Conservation (phyloP, 129 eudicot genomes). For the Solidago caesia region DNA sequence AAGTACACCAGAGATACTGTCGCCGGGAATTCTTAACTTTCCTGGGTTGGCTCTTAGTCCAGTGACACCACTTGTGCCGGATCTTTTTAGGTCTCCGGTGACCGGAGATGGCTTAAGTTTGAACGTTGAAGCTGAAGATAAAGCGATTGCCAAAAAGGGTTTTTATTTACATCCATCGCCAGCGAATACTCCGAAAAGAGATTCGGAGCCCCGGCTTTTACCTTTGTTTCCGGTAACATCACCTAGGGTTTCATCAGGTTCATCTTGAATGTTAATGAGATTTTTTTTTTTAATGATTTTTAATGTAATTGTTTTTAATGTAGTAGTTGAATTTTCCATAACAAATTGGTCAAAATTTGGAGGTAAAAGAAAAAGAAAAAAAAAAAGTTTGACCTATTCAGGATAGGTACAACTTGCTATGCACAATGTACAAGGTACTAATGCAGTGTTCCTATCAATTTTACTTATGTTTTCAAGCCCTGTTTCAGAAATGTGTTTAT, state of each 20-base stretch:
- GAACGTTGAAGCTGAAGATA: conserved; percentile 58
- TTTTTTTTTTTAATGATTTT: conserved; percentile 15
- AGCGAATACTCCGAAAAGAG: conserved; percentile 64
- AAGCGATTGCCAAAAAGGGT: conserved; percentile 71
- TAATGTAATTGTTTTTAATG: conserved; percentile 29
- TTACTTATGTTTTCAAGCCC: neutral
- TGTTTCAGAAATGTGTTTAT: neutral
- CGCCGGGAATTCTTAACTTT: conserved; percentile 74
- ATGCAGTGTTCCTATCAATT: conserved; percentile 22
- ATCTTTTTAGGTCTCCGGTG: conserved; percentile 65
- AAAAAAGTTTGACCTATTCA: conserved; percentile 28
- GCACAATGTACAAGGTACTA: conserved; percentile 34
- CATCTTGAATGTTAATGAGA: conserved; percentile 49
- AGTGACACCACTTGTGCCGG: conserved; percentile 89
- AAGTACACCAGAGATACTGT: conserved; percentile 61
- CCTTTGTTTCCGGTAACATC: conserved; percentile 87
- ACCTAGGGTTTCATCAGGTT: conserved; percentile 66
- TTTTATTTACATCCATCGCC: conserved; percentile 89
- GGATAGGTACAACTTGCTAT: conserved; percentile 19
- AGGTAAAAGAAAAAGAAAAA: neutral
- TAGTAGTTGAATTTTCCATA: conserved; percentile 31
- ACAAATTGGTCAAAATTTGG: conserved; percentile 29
- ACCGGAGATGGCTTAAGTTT: conserved; percentile 27
- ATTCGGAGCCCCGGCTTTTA: conserved; percentile 79
- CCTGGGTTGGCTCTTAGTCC: conserved; percentile 80